Evolutionary conservation across 2,329 filamentous ascomycete genomes (phyloP), one percentile per base, ranked within the genome.

Genomic region (Fusarium bulbicola): DNA sequence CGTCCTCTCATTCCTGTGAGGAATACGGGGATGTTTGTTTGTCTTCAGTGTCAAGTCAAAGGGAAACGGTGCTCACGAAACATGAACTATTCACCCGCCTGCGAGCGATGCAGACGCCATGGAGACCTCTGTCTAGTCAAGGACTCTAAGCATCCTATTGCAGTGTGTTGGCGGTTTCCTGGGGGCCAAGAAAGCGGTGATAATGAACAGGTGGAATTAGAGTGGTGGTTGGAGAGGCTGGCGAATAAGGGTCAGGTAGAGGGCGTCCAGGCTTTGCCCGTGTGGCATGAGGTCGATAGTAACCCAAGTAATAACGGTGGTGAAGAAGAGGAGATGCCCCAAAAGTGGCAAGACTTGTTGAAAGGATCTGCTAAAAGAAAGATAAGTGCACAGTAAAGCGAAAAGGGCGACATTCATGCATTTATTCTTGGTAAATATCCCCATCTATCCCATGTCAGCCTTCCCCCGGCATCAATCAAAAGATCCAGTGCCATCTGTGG

Each of bases 81-180:
- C 34, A 40, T 53, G 11, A 24, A 70, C 32, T n/a, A 28, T 13
- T 40, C 42, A 28, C 28, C 36, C 12, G 37, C 32, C 37, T 80
- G 74, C 58, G 61, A 54, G 54, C 76, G 74, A 63, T 80, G 74
- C 36, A 63, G 34, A 46, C 65, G 70, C 60, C 79, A 77, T 54
- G 78, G 75, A 15, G 68, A 72, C 53, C 73, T 26, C 63, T 82
- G 73, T 68, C 73, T 73, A 34, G 74, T 71, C 20, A 84, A 90
- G 72, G 81, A 43, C 28, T 40, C 16, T 63, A 88, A 91, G 79
- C 88, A 91, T 76, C 85, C 90, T 7, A 82, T 90, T 53, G 86
- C 59, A 10, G 28, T 36, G 10, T 59, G 43, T 32, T 56, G 26
- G 52, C 20, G n/a, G 36, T 69, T 75, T 47, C 57, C 59, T 20